Evolutionary conservation across 192 early-diverging fungal species (phyloP), one percentile per base, ranked within the genome.

Genomic region (Gonapodya prolifera): DNA sequence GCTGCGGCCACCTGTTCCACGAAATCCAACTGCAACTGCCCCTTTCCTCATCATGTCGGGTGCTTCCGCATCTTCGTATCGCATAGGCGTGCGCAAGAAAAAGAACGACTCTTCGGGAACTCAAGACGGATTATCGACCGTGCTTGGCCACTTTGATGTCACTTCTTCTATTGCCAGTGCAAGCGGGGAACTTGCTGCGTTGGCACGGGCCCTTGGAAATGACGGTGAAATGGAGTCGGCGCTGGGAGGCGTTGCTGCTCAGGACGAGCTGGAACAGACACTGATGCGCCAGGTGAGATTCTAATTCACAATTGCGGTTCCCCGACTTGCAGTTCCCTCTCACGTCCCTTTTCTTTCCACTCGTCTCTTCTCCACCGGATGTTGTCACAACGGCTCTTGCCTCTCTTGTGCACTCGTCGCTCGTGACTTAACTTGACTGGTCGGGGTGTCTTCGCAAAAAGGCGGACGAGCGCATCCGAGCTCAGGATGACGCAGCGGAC

Each of bases 401-500:
- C n/a, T n/a, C n/a, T n/a, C n/a, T n/a, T n/a, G n/a, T n/a, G n/a
- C n/a, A n/a, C n/a, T n/a, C n/a, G n/a, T n/a, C n/a, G n/a, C n/a
- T n/a, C n/a, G n/a, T n/a, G n/a, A n/a, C 23, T 61, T 61, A 61
- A 61, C 45, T 61, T 23, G 23, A 61, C 8, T 61, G 23, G 8
- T 61, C 8, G 23, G 8, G 23, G 23, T 61, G 8, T 61, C 23
- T 16, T 61, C n/a, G n/a, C 30, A 35, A 74, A 33, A 82, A 87
- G 84, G 92, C 88, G 2, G 85, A 86, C 73, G 85, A 85, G 70
- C 87, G 86, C 17, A 77, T 94, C 78, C 81, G 83, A 29, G 83
- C 89, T 69, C 83, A 84, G 30, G 92, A 93, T 31, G 83, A 88
- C 1, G 89, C 83, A 1, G 61, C 85, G 30, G 91, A 95, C 75